Percentiles rank a stretch among this genome's conserved stretches.
Evolutionary conservation across 306 rosid genomes (phyloP).

Genomic region (Rosa chinensis): DNA sequence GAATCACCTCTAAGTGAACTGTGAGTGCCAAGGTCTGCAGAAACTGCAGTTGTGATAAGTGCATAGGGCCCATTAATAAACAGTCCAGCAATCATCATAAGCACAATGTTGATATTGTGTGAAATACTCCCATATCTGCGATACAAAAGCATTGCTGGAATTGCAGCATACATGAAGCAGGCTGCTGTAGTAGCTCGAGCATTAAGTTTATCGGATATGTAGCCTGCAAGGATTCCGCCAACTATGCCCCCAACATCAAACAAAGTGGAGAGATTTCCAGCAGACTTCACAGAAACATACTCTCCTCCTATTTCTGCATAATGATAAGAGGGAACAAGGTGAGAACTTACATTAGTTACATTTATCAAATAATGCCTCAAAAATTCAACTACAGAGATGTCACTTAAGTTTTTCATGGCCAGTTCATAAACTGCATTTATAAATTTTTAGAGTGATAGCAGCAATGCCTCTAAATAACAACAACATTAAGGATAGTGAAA

Average conservation of each 20-base stretch:
- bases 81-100: slow-evolving; percentile 77
- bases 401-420: neutral
- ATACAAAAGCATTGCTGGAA: slow-evolving; percentile 65
- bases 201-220: slow-evolving; percentile 70
- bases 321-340: slow-evolving; percentile 16
- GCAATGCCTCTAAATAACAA: neutral
- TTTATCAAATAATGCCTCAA: neutral
- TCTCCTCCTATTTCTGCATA: slow-evolving; percentile 75
- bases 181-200: slow-evolving; percentile 84
- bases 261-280: slow-evolving; percentile 81
- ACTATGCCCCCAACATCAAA: slow-evolving; percentile 82
- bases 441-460: neutral
- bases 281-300: slow-evolving; percentile 65
- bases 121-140: slow-evolving; percentile 58
- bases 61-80: slow-evolving; percentile 85
- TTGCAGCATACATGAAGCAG: slow-evolving; percentile 72
- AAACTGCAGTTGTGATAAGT: slow-evolving; percentile 86
- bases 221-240: slow-evolving; percentile 87
- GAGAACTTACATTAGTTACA: neutral
- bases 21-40: slow-evolving; percentile 87
- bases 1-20: slow-evolving; percentile 71
- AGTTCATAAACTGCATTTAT: neutral
- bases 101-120: slow-evolving; percentile 48
- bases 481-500: neutral
- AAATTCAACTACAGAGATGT: neutral